A percentile compares a stretch with the other conserved stretches of the same genome.
Conservation (phyloP, 1,284 basidiomycete species). For the Pseudozyma tsukubaensis region DNA sequence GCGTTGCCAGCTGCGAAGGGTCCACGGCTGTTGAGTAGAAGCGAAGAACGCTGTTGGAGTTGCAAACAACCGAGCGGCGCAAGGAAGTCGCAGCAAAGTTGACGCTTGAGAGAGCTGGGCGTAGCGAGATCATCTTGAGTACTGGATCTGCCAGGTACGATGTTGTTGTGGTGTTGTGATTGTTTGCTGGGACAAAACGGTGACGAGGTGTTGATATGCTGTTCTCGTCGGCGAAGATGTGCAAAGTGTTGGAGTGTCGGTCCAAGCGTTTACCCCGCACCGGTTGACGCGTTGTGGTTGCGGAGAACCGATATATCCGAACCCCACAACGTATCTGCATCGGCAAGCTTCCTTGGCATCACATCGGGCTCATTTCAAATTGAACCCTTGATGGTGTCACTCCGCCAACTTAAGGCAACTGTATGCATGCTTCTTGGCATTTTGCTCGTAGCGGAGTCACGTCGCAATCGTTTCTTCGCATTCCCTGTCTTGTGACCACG, state of each 20-base stretch:
- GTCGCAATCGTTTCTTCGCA: too few species aligned
- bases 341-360: too few species aligned
- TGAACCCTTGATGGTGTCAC: background rate
- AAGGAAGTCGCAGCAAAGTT: conserved; percentile 4
- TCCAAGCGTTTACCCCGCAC: conserved; percentile 27
- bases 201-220: background rate
- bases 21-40: conserved; percentile 34
- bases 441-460: too few species aligned
- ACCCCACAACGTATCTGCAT: background rate
- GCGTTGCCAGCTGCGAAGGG: conserved; percentile 30
- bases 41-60: conserved; percentile 13
- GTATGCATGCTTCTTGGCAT: too few species aligned
- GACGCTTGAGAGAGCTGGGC: conserved; percentile 12
- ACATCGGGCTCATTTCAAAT: too few species aligned
- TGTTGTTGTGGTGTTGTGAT: background rate
- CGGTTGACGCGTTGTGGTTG: background rate
- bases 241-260: conserved; percentile 2
- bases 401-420: background rate
- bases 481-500: too few species aligned
- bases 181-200: too few species aligned
- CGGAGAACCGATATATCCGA: conserved; percentile 2
- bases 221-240: background rate
- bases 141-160: too few species aligned
- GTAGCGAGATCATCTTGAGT: conserved; percentile 22
- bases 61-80: conserved; percentile 9